These are phyloP conservation scores for Fraxinus platypoda DNA, from an alignment of 305 asterid species.

Conservation along the genomic window DNA sequence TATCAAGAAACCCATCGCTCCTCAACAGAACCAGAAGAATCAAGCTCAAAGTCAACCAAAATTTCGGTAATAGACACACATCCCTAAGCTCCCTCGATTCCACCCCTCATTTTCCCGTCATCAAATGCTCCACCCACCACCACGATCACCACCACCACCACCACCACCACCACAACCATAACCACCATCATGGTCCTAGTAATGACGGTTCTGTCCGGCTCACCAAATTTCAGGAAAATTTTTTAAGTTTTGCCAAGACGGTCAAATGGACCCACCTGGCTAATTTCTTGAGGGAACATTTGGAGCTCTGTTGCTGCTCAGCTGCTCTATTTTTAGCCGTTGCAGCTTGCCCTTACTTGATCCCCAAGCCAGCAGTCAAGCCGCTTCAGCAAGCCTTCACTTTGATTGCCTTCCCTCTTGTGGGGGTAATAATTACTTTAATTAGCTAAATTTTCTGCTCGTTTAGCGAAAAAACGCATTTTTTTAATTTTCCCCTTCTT, in stretches of 20 bases:
- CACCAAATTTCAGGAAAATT: slow-evolving; percentile 57
- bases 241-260: slow-evolving; percentile 59
- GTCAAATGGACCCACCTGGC: slow-evolving; percentile 71
- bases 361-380: slow-evolving; percentile 55
- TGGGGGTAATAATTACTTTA: slow-evolving; percentile 55
- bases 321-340: slow-evolving; percentile 74
- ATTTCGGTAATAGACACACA: slow-evolving; percentile 16
- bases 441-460: slow-evolving; percentile 10
- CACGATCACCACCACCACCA: slow-evolving; percentile 9
- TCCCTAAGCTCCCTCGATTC: slow-evolving; percentile 19
- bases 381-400: slow-evolving; percentile 60
- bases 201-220: slow-evolving; percentile 40
- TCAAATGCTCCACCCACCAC: slow-evolving; percentile 33
- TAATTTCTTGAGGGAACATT: slow-evolving; percentile 64
- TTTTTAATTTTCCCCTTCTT: not conserved
- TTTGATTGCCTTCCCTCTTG: slow-evolving; percentile 78
- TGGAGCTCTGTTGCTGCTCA: slow-evolving; percentile 83
- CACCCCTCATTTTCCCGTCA: slow-evolving; percentile 25
- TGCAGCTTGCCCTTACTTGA: slow-evolving; percentile 67
- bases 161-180: slow-evolving; percentile 22
- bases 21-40: slow-evolving; percentile 27
- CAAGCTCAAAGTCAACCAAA: slow-evolving; percentile 37
- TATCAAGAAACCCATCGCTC: slow-evolving; percentile 29
- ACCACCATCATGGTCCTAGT: slow-evolving; percentile 33
- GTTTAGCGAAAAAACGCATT: not conserved